Percentiles rank a stretch among this genome's conserved stretches.
Conservation (phyloP, 305 asterid genomes). For the Vinca major region DNA sequence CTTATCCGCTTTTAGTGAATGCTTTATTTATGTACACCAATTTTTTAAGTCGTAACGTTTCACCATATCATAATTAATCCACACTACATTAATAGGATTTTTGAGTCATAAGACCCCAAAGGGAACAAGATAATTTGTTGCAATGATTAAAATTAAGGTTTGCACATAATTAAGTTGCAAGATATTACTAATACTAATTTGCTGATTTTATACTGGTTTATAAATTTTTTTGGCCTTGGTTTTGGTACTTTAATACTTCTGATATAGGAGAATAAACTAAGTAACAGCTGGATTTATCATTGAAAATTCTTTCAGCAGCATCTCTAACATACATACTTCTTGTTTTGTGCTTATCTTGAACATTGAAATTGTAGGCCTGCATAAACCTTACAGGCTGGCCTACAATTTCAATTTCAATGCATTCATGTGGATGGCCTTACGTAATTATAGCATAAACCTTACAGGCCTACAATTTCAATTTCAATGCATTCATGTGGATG, state of each 20-base stretch:
- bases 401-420: too few species aligned
- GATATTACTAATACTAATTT: neutral
- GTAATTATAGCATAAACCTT: too few species aligned
- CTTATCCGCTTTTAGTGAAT: neutral
- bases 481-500: too few species aligned
- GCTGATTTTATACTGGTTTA: too few species aligned
- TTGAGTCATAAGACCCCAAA: neutral
- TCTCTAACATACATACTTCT: neutral
- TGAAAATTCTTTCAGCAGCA: neutral
- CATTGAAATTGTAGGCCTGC: neutral
- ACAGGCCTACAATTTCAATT: too few species aligned
- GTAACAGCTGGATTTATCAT: neutral
- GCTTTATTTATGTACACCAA: neutral
- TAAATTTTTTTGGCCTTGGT: too few species aligned
- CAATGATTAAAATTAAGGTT: too few species aligned
- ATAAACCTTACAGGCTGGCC: too few species aligned
- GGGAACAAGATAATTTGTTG: neutral
- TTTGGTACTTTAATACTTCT: neutral
- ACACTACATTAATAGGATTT: neutral
- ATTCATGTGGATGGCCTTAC: too few species aligned
- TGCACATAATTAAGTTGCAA: neutral
- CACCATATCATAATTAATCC: neutral
- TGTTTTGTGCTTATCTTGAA: neutral
- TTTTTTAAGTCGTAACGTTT: neutral
- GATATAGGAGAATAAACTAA: neutral